Evolutionary conservation across 2,329 filamentous ascomycete species (phyloP), one percentile per base, ranked within the genome.

Genomic region (Ceratocystis diversiconidia): DNA sequence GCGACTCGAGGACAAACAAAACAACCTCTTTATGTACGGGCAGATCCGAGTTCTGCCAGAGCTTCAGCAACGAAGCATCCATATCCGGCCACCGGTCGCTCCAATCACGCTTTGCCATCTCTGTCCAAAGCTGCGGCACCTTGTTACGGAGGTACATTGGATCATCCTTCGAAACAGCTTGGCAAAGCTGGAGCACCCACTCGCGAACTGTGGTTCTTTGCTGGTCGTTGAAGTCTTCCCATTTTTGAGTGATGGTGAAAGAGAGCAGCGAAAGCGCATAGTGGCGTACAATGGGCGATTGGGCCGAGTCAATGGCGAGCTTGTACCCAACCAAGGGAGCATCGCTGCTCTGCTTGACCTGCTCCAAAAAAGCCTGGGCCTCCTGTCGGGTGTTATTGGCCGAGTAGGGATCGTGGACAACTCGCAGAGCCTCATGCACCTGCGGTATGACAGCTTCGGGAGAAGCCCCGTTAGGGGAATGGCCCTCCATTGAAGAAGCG

Each of bases 211-310:
- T 82, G 32, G 78, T 77, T 19, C 85, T 84, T 74, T 96, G 86
- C 25, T 85, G 83, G 32, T 80, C 75, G 22, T 80, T 83, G 72
- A 92, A 91, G 61, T 87, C 83, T 44, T 85, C 82, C 84, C 91
- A 96, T 70, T 84, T 85, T 75, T 95, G 92, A 70, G 87, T 89
- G 73, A 97, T 87, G 59, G 90, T 86, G 75, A 95, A 88, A 72
- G 96, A 92, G 70, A 99, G 83, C 66, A 99, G 81, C 32, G 92
- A 95, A 41, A 99, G 82, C 66, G 92, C 94, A 74, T 95, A 99
- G 76, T 97, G 92, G 71, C 94, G 88, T 66, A 97, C 88, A 65
- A 94, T 83, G 50, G 90, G 84, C 64, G 89, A 82, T 73, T 95
- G 90, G 46, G 81, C 79, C 71, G 80, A 82, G 74, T 94, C 86